Evolutionary conservation across 306 rosid species (phyloP).

Genomic region (Hippophae rhamnoides): DNA sequence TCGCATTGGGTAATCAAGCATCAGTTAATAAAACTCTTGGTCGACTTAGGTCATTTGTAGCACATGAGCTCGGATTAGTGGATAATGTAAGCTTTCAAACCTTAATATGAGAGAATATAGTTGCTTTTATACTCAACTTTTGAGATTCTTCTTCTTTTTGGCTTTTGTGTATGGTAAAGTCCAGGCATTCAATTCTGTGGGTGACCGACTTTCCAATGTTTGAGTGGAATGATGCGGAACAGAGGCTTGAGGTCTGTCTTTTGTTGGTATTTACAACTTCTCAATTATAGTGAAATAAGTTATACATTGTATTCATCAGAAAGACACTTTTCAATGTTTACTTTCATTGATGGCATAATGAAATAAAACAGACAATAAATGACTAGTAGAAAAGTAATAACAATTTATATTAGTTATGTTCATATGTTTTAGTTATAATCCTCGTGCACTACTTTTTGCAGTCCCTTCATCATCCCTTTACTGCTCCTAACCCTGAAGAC

Average conservation of each 20-base stretch:
- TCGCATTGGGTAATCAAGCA: constrained; percentile 60
- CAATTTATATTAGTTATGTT: too few species aligned
- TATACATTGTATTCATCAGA: not conserved
- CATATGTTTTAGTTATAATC: not conserved
- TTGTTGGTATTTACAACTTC: constrained; percentile 8
- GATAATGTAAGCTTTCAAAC: constrained; percentile 50
- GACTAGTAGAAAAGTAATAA: too few species aligned
- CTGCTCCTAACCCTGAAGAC: constrained; percentile 96
- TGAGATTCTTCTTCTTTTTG: constrained; percentile 16
- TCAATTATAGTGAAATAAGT: not conserved
- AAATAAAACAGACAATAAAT: too few species aligned
- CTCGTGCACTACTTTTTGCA: constrained; percentile 16
- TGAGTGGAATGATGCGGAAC: constrained; percentile 90
- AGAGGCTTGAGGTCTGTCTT: constrained; percentile 77
- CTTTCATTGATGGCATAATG: not conserved
- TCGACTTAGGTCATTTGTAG: constrained; percentile 64
- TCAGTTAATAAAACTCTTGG: constrained; percentile 76
- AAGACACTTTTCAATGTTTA: not conserved
- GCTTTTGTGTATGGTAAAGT: constrained; percentile 34
- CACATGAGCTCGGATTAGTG: constrained; percentile 61
- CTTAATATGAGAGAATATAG: not conserved
- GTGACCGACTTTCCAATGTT: constrained; percentile 96
- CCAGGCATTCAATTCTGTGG: constrained; percentile 83
- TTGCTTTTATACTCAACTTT: constrained; percentile 8
- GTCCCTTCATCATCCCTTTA: constrained; percentile 98